These are phyloP conservation scores for Xylariaceae sp. DNA, from an alignment of 2,329 filamentous ascomycete genomes.

Conservation along the genomic window DNA sequence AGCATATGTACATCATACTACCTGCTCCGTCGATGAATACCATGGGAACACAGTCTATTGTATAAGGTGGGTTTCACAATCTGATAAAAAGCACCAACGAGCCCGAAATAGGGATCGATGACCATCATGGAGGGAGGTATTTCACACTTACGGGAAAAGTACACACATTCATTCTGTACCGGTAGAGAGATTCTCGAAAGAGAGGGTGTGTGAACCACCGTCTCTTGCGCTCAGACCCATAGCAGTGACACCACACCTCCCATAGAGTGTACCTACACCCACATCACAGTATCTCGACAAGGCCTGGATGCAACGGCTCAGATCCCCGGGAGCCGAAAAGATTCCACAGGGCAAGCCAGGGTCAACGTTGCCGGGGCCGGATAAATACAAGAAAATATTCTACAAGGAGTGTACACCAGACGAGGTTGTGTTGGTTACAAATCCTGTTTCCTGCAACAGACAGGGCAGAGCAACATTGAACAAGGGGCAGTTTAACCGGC, in stretches of 20 bases:
- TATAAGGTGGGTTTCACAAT: not conserved
- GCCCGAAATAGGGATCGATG: constrained; percentile 5
- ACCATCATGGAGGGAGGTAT: not conserved
- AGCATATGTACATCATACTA: not conserved
- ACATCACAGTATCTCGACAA: not conserved
- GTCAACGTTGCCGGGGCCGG: not conserved
- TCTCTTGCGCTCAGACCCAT: not conserved
- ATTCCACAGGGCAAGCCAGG: not conserved
- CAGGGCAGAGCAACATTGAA: no score
- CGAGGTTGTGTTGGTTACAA: not conserved
- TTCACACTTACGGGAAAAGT: not conserved
- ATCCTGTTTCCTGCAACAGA: not conserved
- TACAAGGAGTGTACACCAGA: not conserved
- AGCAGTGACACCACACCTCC: not conserved
- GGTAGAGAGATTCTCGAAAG: not conserved
- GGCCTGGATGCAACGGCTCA: constrained; percentile 15
- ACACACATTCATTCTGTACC: not conserved
- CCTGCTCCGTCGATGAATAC: not conserved
- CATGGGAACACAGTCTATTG: not conserved
- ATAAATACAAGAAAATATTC: not conserved
- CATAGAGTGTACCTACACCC: not conserved
- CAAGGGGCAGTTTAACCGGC: constrained; percentile 4
- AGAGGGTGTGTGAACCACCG: not conserved
- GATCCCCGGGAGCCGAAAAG: constrained; percentile 9
- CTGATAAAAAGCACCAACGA: not conserved